phyloP scores from a whole-genome alignment of 1,284 basidiomycete genomes.

The Rhodotorula sp. region DNA sequence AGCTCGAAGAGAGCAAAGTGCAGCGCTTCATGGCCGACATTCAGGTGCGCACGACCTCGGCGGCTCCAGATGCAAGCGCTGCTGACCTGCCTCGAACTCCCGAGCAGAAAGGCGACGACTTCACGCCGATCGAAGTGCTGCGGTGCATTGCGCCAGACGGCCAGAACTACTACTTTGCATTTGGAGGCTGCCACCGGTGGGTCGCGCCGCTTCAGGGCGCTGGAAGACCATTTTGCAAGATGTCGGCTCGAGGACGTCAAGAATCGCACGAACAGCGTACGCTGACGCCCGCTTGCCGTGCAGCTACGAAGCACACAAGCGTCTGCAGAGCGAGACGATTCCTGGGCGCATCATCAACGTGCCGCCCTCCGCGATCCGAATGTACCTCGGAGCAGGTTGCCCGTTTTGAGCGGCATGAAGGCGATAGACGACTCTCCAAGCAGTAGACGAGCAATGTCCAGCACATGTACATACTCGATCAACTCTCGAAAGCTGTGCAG shows the following conservation, averaged over 20 bases:
- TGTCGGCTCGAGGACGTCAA: no score
- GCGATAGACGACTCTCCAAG: no score
- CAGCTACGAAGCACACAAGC: constrained; percentile 53
- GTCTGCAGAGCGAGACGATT: constrained; percentile 50
- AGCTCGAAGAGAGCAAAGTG: constrained; percentile 53
- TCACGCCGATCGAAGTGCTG: constrained; percentile 54
- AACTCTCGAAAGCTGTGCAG: not conserved
- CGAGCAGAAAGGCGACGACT: constrained; percentile 50
- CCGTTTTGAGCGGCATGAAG: constrained; percentile 47
- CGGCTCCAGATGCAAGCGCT: no score
- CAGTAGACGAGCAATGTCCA: not conserved
- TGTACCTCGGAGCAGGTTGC: constrained; percentile 51
- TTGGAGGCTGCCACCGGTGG: constrained; percentile 54
- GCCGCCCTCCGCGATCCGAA: constrained; percentile 50
- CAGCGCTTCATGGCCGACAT: constrained; percentile 53
- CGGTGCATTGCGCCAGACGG: constrained; percentile 46
- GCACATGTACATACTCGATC: no score
- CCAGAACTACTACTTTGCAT: constrained; percentile 52
- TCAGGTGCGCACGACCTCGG: constrained; percentile 43
- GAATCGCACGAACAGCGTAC: not conserved
- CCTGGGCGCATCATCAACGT: constrained; percentile 53
- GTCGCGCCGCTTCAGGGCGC: not conserved
- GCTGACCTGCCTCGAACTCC: not conserved
- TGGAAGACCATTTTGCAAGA: no score
- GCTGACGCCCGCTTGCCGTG: not conserved